Evolutionary conservation across 2,329 filamentous ascomycete species (phyloP), one percentile per base, ranked within the genome.

Genomic region (Clonostachys rosea): DNA sequence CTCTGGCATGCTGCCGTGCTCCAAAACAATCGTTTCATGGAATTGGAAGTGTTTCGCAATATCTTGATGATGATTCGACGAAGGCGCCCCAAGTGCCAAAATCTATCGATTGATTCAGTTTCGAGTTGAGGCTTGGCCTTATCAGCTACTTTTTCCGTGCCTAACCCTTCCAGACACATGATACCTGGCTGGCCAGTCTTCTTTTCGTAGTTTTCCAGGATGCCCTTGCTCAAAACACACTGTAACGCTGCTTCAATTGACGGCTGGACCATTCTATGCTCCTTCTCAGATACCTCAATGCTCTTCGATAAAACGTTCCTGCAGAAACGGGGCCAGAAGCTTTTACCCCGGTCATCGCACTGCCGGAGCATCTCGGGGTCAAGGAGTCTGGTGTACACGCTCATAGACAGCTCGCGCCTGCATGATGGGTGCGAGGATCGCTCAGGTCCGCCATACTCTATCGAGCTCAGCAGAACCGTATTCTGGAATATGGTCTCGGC

Each of bases 271-370:
- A 30, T 30, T 30, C 24, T 30, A 30, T 30, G 24, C 36, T 39
- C 36, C 36, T 39, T 39, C 14, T 13, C 36, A n/a, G 10, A 11
- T 4, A 11, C 5, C 14, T n/a, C 7, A 11, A 18, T n/a, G 36
- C 7, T n/a, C 11, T 39, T n/a, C 36, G 17, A n/a, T 7, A 39
- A n/a, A 8, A 39, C 36, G 11, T 39, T 18, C 36, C 36, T n/a
- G 35, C 35, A 36, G 35, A 47, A 48, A 12, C 48, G 37, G 34
- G 43, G 12, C 50, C 47, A 52, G n/a, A 49, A 34, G 35, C 50
- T 39, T 16, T 18, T 18, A 10, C 43, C 48, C 6, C 24, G 14
- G 9, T 34, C 11, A 37, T 49, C 46, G 34, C 30, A 34, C 5
- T 18, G 42, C 10, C 34, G n/a, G 11, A 47, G 18, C 20, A 40